A percentile compares a stretch with the other conserved stretches of the same genome.
Conservation (phyloP, 768 basidiomycete species). For the Termitomyces sp. region DNA sequence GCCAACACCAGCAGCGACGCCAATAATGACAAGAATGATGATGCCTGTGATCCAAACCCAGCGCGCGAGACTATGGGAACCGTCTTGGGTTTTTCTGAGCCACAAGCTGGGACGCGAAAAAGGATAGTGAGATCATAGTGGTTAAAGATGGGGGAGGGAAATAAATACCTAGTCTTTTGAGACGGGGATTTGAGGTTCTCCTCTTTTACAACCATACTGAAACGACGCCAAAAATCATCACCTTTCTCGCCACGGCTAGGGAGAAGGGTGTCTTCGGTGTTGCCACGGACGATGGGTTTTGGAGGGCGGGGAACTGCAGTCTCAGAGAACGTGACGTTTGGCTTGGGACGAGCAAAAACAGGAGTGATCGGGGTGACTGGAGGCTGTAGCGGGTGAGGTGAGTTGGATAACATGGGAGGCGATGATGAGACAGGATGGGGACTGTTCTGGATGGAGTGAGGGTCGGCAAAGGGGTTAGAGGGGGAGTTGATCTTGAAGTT, state of each 20-base stretch:
- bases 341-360: constrained; percentile 62
- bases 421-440: constrained; percentile 20
- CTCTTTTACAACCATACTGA: constrained; percentile 77
- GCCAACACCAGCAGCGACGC: constrained; percentile 54
- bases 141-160: no score
- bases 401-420: constrained; percentile 36
- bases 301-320: constrained; percentile 25
- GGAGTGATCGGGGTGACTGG: constrained; percentile 78
- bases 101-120: constrained; percentile 38
- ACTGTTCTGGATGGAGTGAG: constrained; percentile 2
- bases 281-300: constrained; percentile 60
- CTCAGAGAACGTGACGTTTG: constrained; percentile 40
- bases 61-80: constrained; percentile 46
- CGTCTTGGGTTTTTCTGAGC: constrained; percentile 59
- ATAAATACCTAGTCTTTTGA: constrained; percentile 34
- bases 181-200: constrained; percentile 36
- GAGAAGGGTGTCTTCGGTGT: constrained; percentile 61
- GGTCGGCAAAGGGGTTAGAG: constrained; percentile 3
- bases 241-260: constrained; percentile 68
- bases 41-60: constrained; percentile 73
- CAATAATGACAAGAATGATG: constrained; percentile 46
- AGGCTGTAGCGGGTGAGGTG: constrained; percentile 71
- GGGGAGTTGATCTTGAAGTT: constrained; percentile 6
- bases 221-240: constrained; percentile 84
- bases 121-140: no score